Conservation (phyloP, 805 yeast genomes). For the Blastobotrys chiropterorum region DNA sequence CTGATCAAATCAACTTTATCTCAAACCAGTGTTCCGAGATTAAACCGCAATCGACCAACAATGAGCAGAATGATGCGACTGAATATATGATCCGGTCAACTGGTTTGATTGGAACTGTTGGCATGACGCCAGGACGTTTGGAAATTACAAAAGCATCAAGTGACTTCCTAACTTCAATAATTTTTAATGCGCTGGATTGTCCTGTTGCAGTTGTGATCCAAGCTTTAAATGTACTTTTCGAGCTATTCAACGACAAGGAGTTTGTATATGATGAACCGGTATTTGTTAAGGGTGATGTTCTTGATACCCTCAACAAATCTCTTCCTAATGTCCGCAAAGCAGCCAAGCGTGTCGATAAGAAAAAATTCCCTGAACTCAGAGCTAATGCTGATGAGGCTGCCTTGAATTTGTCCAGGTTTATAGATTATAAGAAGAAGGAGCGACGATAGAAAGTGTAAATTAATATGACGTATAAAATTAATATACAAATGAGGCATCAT, state of each 20-base stretch:
- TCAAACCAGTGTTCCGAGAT: not conserved
- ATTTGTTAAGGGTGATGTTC: conserved; percentile 51
- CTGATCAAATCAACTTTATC: not conserved
- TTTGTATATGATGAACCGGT: conserved; percentile 63
- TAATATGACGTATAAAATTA: not conserved
- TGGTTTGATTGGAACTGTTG: conserved; percentile 48
- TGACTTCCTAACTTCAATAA: conserved; percentile 36
- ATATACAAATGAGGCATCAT: not conserved
- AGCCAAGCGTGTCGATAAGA: conserved; percentile 62
- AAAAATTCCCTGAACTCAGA: conserved; percentile 51
- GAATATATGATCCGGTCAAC: conserved; percentile 24
- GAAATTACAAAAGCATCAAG: conserved; percentile 42
- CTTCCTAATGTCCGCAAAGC: conserved; percentile 44
- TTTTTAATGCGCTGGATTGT: conserved; percentile 26
- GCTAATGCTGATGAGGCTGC: conserved; percentile 60
- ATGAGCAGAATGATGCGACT: not conserved
- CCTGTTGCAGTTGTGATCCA: conserved; percentile 46
- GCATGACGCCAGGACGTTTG: conserved; percentile 40
- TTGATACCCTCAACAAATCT: conserved; percentile 37
- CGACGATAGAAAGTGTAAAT: conserved; percentile 7
- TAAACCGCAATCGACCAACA: not conserved
- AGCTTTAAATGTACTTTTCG: conserved; percentile 61
- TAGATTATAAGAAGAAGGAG: conserved; percentile 63
- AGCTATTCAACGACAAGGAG: conserved; percentile 68
- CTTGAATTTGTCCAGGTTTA: conserved; percentile 64